Evolutionary conservation across 2,329 filamentous ascomycete genomes (phyloP), one percentile per base, ranked within the genome.

Genomic region (Curvularia sp.): DNA sequence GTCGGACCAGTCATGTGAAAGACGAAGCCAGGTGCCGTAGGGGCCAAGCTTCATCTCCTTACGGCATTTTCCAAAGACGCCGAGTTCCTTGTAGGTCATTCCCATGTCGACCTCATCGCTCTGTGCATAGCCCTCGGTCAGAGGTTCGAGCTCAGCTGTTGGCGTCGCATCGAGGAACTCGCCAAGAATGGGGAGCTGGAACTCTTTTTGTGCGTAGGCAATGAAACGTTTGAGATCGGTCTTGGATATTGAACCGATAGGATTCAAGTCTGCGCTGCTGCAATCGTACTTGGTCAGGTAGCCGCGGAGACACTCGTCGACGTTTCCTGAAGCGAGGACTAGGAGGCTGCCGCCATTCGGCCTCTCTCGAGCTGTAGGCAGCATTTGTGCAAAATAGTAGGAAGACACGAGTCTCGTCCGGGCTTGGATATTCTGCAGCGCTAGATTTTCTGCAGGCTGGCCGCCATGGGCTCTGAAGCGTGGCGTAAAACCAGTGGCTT

Each of bases 211-310:
- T 0, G 74, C 72, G 82, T 86, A 92, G n/a, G 78, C 79, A 58
- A 92, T 89, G 77, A 93, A 92, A 9, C 83, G 77, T 73, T 90
- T 91, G 1, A 92, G 79, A 66, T 93, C 90, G 1, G 81, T 86
- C 74, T 92, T 92, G 56, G 80, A 82, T 55, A 87, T 85, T 10
- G 76, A 77, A 23, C 81, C 87, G 49, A 89, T 88, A 3, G 87
- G 87, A 65, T 89, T 78, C 61, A 78, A 79, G 38, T 67, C 64
- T 15, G 80, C 80, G n/a, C 74, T 77, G 7, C 70, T 76, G 68
- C 83, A 86, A 71, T 91, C 89, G 69, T 91, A 91, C 75, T 91
- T 91, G n/a, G 89, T 91, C 21, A 89, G 79, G 72, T 91, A 77
- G 28, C 81, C 83, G 27, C 82, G 78, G 25, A 86, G 75, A 59